These are phyloP conservation scores for Blastobotrys illinoisensis DNA, from an alignment of 1,139 yeast genomes.

Conservation along the genomic window DNA sequence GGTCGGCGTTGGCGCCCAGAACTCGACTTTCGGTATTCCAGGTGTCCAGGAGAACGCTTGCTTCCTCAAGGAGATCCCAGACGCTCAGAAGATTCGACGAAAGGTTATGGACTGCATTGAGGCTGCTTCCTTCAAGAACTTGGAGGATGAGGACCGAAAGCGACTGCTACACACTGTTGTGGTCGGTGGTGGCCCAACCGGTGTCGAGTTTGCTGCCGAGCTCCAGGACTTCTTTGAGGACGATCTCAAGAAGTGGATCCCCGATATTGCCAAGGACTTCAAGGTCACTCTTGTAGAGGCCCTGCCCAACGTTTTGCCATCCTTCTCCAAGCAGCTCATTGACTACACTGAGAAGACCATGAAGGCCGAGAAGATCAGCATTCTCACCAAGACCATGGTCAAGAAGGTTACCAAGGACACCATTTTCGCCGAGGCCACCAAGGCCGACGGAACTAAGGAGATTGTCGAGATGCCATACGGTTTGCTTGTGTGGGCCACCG, in stretches of 20 bases:
- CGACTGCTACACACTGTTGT: constrained; percentile 77
- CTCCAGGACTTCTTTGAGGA: constrained; percentile 90
- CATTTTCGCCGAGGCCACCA: constrained; percentile 67
- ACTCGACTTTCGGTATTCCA: constrained; percentile 88
- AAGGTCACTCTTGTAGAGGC: constrained; percentile 86
- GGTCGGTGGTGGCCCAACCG: constrained; percentile 97
- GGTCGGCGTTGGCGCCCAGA: constrained; percentile 88
- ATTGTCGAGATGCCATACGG: constrained; percentile 77
- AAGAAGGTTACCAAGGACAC: constrained; percentile 68
- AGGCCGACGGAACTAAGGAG: constrained; percentile 56
- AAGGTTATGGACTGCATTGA: constrained; percentile 77
- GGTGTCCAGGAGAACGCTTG: constrained; percentile 86
- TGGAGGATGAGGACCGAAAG: constrained; percentile 71
- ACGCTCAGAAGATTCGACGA: constrained; percentile 70
- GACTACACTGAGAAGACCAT: constrained; percentile 81
- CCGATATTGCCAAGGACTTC: constrained; percentile 74
- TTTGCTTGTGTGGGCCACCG: constrained; percentile 93
- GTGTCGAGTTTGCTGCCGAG: constrained; percentile 95
- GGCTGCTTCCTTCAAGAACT: constrained; percentile 72
- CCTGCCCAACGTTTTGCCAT: constrained; percentile 80
- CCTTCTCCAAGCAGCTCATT: constrained; percentile 79
- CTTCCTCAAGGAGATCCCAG: constrained; percentile 82
- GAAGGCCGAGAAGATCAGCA: constrained; percentile 69
- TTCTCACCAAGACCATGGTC: constrained; percentile 80
- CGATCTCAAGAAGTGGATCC: constrained; percentile 85